Evolutionary conservation across 441 rosid species (phyloP).

Genomic region (Eutrema salsugineum): DNA sequence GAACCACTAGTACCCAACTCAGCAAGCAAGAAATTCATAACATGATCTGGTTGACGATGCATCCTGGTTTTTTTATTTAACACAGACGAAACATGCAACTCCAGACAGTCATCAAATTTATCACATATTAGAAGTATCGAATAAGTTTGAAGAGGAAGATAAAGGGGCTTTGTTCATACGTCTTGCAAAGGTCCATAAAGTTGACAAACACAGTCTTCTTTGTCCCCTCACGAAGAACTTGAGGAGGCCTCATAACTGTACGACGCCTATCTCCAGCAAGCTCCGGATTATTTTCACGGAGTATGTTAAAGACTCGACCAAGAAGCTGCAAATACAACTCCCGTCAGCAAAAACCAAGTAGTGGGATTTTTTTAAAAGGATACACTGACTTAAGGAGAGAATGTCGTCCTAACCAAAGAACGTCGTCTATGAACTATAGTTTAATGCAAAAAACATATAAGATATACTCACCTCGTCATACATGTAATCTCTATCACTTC

Average conservation of each 20-base stretch:
- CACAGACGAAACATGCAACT: neutral
- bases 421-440: no score
- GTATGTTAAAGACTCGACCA: conserved; percentile 79
- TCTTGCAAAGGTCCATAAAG: conserved; percentile 88
- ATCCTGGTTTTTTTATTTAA: conserved; percentile 36
- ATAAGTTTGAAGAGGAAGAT: neutral
- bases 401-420: neutral
- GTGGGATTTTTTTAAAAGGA: neutral
- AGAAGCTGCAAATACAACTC: conserved; percentile 56
- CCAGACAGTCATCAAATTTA: neutral
- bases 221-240: conserved; percentile 89
- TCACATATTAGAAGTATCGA: neutral
- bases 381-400: neutral
- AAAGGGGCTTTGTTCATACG: conserved; percentile 36
- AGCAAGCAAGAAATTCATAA: conserved; percentile 53
- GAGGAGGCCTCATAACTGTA: conserved; percentile 88
- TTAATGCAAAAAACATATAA: no score
- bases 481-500: conserved; percentile 68
- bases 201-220: conserved; percentile 88
- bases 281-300: conserved; percentile 84
- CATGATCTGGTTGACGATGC: conserved; percentile 94
- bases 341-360: neutral
- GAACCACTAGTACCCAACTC: conserved; percentile 52
- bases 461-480: conserved; percentile 63
- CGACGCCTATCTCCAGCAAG: conserved; percentile 88